Conservation (phyloP, 2,329 filamentous ascomycete species). For the Colletotrichum costaricense region DNA sequence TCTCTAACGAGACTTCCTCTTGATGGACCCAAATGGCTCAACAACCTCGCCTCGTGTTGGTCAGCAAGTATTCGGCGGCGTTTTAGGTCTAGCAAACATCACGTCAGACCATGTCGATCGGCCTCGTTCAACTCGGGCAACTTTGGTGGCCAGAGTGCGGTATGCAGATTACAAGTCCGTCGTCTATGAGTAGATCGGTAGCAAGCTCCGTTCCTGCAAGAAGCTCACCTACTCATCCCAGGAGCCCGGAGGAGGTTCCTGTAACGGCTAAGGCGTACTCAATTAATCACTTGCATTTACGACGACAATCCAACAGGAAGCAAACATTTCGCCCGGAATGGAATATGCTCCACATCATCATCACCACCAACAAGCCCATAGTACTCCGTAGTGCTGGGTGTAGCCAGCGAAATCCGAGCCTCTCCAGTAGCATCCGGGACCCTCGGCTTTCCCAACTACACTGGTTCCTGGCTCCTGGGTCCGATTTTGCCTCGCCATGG, state of each 20-base stretch:
- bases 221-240: background rate
- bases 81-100: background rate
- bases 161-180: background rate
- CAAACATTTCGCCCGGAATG: slow-evolving; percentile 25
- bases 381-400: background rate
- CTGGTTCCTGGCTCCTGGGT: background rate
- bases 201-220: background rate
- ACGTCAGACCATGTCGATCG: background rate
- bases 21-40: background rate
- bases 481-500: background rate
- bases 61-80: background rate
- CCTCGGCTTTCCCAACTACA: background rate
- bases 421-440: background rate
- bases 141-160: background rate
- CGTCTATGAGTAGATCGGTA: background rate
- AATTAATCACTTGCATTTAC: background rate
- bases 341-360: slow-evolving; percentile 2
- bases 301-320: slow-evolving; percentile 1
- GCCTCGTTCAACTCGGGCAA: background rate
- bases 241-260: slow-evolving; percentile 13
- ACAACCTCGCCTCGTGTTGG: background rate
- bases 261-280: background rate
- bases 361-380: slow-evolving; percentile 2
- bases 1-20: background rate
- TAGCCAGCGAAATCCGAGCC: background rate